These are phyloP conservation scores for Pichia cabralensis DNA, from an alignment of 805 yeast species.

Conservation along the genomic window DNA sequence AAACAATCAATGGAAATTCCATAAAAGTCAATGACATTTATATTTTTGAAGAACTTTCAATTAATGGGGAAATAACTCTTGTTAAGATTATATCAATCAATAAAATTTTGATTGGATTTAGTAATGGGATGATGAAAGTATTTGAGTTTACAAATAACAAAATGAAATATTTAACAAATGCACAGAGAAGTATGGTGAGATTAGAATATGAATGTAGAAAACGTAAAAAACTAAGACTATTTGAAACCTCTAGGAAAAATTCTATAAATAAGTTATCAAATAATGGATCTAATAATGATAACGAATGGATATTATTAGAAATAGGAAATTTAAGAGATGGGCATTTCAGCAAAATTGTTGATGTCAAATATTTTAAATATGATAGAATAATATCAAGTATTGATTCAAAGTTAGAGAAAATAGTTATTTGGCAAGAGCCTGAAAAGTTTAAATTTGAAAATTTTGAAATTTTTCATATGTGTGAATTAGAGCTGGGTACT, in stretches of 20 bases:
- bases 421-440: slow-evolving; percentile 56
- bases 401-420: slow-evolving; percentile 42
- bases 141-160: slow-evolving; percentile 11
- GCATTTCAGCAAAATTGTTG: slow-evolving; percentile 32
- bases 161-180: slow-evolving; percentile 33
- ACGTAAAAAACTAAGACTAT: no score
- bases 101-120: slow-evolving; percentile 39
- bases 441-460: slow-evolving; percentile 1
- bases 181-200: slow-evolving; percentile 16
- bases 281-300: slow-evolving; percentile 47
- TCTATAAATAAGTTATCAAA: no score
- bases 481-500: slow-evolving; percentile 37
- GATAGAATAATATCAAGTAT: slow-evolving; percentile 47
- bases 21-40: slow-evolving; percentile 29
- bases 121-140: slow-evolving; percentile 50
- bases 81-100: slow-evolving; percentile 31
- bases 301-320: slow-evolving; percentile 43
- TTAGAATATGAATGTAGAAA: no score
- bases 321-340: slow-evolving; percentile 51
- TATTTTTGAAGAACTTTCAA: slow-evolving; percentile 34
- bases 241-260: no score
- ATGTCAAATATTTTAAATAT: slow-evolving; percentile 37
- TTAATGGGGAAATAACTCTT: slow-evolving; percentile 26
- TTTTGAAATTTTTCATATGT: slow-evolving; percentile 26
- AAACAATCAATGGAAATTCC: slow-evolving; percentile 9